A percentile compares a stretch with the other conserved stretches of the same genome.
Evolutionary conservation across 495 filamentous ascomycete genomes (phyloP).

Genomic region (Aspergillus haitiensis): DNA sequence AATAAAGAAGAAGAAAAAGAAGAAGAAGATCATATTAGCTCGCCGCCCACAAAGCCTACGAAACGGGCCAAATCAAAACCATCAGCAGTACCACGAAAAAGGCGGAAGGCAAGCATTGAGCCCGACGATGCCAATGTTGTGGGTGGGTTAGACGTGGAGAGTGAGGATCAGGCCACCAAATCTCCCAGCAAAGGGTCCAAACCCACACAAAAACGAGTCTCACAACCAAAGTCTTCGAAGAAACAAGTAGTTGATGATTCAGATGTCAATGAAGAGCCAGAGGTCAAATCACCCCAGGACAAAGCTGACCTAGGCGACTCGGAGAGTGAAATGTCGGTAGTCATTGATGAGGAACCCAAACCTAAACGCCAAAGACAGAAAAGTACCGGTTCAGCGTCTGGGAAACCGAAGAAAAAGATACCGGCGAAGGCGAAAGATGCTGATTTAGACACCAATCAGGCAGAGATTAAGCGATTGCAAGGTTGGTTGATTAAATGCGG

Average conservation of each 20-base stretch:
- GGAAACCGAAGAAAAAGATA: slow-evolving; percentile 38
- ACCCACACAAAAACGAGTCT: slow-evolving; percentile 26
- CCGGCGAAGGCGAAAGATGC: slow-evolving; percentile 39
- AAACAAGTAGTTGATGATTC: slow-evolving; percentile 24
- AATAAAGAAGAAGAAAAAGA: slow-evolving; percentile 19
- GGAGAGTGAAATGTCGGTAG: slow-evolving; percentile 76
- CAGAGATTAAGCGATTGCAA: slow-evolving; percentile 89
- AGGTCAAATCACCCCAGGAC: slow-evolving; percentile 29
- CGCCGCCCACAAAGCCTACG: slow-evolving; percentile 28
- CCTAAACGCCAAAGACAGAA: slow-evolving; percentile 49
- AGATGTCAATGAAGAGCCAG: slow-evolving; percentile 29
- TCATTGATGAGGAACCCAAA: slow-evolving; percentile 69
- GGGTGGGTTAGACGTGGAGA: slow-evolving; percentile 20
- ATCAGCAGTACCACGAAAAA: slow-evolving; percentile 34
- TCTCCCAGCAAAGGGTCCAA: slow-evolving; percentile 26
- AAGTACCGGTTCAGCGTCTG: slow-evolving; percentile 31
- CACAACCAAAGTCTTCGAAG: slow-evolving; percentile 30
- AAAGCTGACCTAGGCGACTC: slow-evolving; percentile 50
- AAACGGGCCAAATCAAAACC: slow-evolving; percentile 32
- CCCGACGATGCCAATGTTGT: slow-evolving; percentile 33
- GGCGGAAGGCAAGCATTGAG: slow-evolving; percentile 37
- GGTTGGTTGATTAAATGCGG: slow-evolving; percentile 87
- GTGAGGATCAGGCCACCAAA: slow-evolving; percentile 32
- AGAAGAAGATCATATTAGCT: slow-evolving; percentile 13
- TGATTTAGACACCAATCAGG: slow-evolving; percentile 65